Evolutionary conservation across 75 land plant genomes (phyloP), one percentile per base, ranked within the genome.

Genomic region (Picea sitchensis): DNA sequence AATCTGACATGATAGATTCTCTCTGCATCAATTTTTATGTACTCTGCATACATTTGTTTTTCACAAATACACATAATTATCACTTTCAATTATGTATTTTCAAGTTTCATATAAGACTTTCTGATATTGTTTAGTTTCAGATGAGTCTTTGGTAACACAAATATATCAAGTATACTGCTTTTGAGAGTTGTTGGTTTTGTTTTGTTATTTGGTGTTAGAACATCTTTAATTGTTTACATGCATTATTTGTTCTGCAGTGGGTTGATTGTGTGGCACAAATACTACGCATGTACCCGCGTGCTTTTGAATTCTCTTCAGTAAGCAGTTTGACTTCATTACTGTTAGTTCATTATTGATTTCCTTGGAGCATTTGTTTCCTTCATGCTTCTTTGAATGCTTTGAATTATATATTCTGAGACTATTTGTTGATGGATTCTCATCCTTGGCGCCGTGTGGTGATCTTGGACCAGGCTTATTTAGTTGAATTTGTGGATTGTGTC

Each of bases 301-400:
- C 99, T 75, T 97, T 97, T 85, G 99, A 97, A 64, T 97, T 93
- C 77, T 93, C 98, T 44, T 87, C 90, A 74, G 99, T 97, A 93
- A 63, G 95, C 87, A 72, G 95, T 97, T 91, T 41, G 92, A 83
- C 26, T 14, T 32, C 58, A 26, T 72, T 20, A 58, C 34, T 44
- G 18, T 69, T 68, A 14, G 20, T 14, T 30, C 23, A 26, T 51
- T 34, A 75, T n/a, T 79, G 59, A 23, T 47, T 65, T 30, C 14
- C 64, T 58, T 11, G 44, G 7, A 51, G 31, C 20, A 15, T 21
- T 38, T 73, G 21, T 54, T 14, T 77, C 72, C 2, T 9, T 75
- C 68, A 78, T 34, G 26, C 58, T 58, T 79, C 8, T 44, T 79
- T 74, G 20, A 17, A 59, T 57, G 47, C 13, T 18, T 31, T 20